phyloP scores from a whole-genome alignment of 768 basidiomycete species.

The Multifurca ochricompacta region DNA sequence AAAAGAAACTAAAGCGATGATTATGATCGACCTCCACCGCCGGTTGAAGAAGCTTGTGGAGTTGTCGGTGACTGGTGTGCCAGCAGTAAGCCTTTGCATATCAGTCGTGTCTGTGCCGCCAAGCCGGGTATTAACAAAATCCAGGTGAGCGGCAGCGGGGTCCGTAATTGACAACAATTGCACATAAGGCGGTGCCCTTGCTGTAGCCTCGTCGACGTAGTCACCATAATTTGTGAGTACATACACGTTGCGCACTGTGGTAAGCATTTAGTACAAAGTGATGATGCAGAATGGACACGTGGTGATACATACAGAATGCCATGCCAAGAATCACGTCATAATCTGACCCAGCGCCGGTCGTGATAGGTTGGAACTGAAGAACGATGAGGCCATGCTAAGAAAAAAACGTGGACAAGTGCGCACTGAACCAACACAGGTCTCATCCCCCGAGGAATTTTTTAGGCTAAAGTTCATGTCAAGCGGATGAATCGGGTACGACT shows the following conservation, averaged over 20 bases:
- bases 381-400: neutral
- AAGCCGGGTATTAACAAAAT: slow-evolving; percentile 29
- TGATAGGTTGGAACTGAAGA: slow-evolving; percentile 63
- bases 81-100: neutral
- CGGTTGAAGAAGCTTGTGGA: neutral
- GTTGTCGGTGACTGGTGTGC: neutral
- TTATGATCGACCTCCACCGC: neutral
- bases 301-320: slow-evolving; percentile 48
- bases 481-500: slow-evolving; percentile 54
- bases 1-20: neutral
- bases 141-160: slow-evolving; percentile 32
- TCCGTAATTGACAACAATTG: slow-evolving; percentile 55
- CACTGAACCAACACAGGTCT: slow-evolving; percentile 39
- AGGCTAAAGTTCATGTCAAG: slow-evolving; percentile 42
- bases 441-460: slow-evolving; percentile 21
- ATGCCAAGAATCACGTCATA: slow-evolving; percentile 69
- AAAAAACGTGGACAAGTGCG: slow-evolving; percentile 18
- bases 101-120: slow-evolving; percentile 18
- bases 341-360: slow-evolving; percentile 38
- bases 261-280: neutral
- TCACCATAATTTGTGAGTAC: slow-evolving; percentile 58
- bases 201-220: slow-evolving; percentile 38
- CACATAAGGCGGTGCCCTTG: slow-evolving; percentile 43
- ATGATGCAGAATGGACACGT: neutral
- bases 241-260: slow-evolving; percentile 58